Evolutionary conservation across 2,329 filamentous ascomycete species (phyloP).

Genomic region (Trichoderma sp.): DNA sequence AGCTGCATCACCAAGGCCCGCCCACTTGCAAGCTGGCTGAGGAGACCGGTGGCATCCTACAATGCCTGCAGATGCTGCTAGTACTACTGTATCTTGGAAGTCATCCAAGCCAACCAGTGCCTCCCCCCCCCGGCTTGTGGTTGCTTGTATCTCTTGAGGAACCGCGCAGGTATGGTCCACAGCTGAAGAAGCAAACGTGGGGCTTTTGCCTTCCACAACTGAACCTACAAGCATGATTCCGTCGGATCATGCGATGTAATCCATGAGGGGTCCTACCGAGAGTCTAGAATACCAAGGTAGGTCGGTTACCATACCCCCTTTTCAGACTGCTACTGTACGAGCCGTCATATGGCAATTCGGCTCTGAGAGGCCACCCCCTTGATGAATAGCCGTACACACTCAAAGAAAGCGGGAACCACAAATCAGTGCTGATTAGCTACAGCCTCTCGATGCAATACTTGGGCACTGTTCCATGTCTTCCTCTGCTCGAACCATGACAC

Average conservation of each 20-base stretch:
- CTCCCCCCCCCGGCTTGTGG: background rate
- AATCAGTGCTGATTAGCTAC: background rate
- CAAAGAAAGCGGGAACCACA: background rate
- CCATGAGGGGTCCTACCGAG: background rate
- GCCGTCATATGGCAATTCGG: background rate
- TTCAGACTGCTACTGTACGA: background rate
- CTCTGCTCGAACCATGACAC: constrained; percentile 1
- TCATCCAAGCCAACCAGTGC: background rate
- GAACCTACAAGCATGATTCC: background rate
- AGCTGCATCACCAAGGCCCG: background rate
- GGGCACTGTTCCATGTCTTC: background rate
- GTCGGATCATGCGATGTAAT: background rate
- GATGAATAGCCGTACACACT: background rate
- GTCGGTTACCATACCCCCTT: background rate
- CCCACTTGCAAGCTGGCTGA: constrained; percentile 7
- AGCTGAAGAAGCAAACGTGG: constrained; percentile 11
- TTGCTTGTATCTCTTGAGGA: constrained; percentile 1
- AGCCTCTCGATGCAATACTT: background rate
- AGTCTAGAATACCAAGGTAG: background rate
- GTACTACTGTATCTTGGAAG: background rate
- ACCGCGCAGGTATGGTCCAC: constrained; percentile 12
- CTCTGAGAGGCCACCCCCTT: background rate
- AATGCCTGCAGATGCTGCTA: background rate
- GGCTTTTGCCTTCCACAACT: constrained; percentile 4
- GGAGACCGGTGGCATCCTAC: background rate